phyloP scores from a whole-genome alignment of 2,329 filamentous ascomycete genomes.

The Cladophialophora bantiana region DNA sequence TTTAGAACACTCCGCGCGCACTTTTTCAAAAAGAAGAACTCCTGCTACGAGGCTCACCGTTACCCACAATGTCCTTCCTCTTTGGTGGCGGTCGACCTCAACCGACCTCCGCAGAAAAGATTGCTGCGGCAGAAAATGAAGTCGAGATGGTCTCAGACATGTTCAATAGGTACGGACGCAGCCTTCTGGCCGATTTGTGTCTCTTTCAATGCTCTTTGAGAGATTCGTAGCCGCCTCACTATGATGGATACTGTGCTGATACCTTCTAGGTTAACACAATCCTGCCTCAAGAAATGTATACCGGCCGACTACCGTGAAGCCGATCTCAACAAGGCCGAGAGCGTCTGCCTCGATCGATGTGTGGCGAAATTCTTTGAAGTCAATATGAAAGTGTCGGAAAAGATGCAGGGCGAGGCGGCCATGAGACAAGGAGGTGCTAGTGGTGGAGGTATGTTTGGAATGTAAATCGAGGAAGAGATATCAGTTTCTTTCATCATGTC shows the following conservation, averaged over 20 bases:
- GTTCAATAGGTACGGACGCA: conserved; percentile 81
- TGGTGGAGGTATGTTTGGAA: conserved; percentile 55
- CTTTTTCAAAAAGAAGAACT: not conserved
- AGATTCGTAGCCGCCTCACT: not conserved
- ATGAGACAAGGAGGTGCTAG: conserved; percentile 66
- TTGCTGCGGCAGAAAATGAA: conserved; percentile 93
- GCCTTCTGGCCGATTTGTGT: not conserved
- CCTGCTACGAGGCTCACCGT: not conserved
- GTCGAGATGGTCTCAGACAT: conserved; percentile 95
- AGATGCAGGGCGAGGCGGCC: conserved; percentile 88
- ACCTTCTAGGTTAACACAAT: conserved; percentile 73
- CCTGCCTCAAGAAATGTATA: conserved; percentile 93
- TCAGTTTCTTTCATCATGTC: not conserved
- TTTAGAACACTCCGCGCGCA: not conserved
- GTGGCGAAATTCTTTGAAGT: conserved; percentile 98
- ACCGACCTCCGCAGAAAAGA: conserved; percentile 95
- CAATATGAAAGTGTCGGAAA: conserved; percentile 95
- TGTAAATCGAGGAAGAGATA: conserved; percentile 44
- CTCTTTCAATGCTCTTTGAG: not conserved
- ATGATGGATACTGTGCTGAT: not conserved
- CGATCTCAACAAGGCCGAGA: conserved; percentile 98
- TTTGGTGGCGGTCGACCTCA: conserved; percentile 76
- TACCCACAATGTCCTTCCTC: conserved; percentile 72
- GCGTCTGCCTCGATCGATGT: conserved; percentile 96
- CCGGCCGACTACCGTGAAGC: conserved; percentile 90